Conservation (phyloP, 305 asterid species). For the Ilex paraguariensis region DNA sequence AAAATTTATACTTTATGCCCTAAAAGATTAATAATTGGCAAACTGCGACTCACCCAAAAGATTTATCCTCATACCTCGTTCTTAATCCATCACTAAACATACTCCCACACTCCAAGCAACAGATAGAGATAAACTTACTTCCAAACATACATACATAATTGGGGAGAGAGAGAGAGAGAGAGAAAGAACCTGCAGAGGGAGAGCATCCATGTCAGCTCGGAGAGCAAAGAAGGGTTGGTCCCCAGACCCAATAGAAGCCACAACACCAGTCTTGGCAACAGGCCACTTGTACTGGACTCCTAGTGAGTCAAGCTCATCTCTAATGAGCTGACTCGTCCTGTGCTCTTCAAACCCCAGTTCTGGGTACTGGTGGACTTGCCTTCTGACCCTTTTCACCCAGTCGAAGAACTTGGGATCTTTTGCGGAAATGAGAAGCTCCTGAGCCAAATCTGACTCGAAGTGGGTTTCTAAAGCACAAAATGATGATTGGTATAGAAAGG, state of each 20-base stretch:
- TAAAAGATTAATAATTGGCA: no score
- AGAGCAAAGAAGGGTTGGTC: constrained; percentile 11
- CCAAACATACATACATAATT: no score
- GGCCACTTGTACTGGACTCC: constrained; percentile 12
- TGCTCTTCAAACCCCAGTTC: constrained; percentile 10
- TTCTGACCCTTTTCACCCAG: constrained; percentile 7
- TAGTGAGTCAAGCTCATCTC: constrained; percentile 5
- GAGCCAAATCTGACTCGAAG: background rate
- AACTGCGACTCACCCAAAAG: no score
- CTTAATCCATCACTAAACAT: no score
- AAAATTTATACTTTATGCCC: no score
- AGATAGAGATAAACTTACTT: no score
- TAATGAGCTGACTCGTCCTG: constrained; percentile 5
- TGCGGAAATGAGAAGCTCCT: background rate
- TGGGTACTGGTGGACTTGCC: constrained; percentile 14
- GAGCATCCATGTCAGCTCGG: constrained; percentile 18
- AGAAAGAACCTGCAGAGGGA: constrained; percentile 4
- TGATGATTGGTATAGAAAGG: background rate
- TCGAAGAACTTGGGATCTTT: constrained; percentile 3
- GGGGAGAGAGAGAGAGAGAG: background rate
- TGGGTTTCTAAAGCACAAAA: background rate
- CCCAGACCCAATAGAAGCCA: constrained; percentile 13
- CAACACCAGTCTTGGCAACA: constrained; percentile 14
- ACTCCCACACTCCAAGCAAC: no score
- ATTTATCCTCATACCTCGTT: no score